A percentile compares a stretch with the other conserved stretches of the same genome.
Conservation (phyloP, 2,329 filamentous ascomycete genomes). For the Chrysoporthe austroafricana region DNA sequence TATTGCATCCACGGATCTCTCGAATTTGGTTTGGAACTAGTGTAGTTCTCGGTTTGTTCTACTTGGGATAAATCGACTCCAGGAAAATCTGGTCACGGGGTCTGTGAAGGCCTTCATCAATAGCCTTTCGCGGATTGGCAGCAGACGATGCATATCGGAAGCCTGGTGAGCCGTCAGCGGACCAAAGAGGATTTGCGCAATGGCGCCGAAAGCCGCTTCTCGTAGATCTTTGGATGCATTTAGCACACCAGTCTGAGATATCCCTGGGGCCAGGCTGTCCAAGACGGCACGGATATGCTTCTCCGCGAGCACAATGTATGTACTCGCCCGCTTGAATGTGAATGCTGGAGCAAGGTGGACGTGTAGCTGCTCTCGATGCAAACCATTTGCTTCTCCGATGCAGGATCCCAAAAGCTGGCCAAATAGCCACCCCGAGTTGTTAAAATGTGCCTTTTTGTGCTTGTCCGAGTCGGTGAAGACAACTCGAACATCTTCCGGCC, state of each 20-base stretch:
- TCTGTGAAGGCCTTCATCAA: too few relatives aligned
- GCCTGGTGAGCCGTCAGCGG: slow-evolving; percentile 33
- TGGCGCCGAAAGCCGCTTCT: slow-evolving; percentile 22
- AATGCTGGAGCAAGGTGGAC: slow-evolving; percentile 37
- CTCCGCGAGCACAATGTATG: too few relatives aligned
- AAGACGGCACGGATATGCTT: slow-evolving; percentile 27
- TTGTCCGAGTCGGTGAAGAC: slow-evolving; percentile 49
- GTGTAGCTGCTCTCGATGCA: too few relatives aligned
- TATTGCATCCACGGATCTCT: too few relatives aligned
- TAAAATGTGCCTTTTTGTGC: slow-evolving; percentile 46
- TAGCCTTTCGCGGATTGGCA: too few relatives aligned
- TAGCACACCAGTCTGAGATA: too few relatives aligned
- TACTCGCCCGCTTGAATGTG: slow-evolving; percentile 25
- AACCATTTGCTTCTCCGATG: slow-evolving; percentile 36
- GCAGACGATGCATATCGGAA: too few relatives aligned
- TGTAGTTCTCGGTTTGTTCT: too few relatives aligned
- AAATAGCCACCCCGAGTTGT: slow-evolving; percentile 45
- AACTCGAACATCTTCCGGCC: slow-evolving; percentile 36
- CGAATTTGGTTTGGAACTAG: too few relatives aligned
- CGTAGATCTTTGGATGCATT: too few relatives aligned
- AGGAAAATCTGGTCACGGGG: too few relatives aligned
- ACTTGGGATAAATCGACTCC: too few relatives aligned
- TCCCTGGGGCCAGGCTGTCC: slow-evolving; percentile 17
- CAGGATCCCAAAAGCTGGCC: slow-evolving; percentile 47
- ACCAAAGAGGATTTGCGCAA: slow-evolving; percentile 39